Evolutionary conservation across 225 moss, liverwort and hornwort species (phyloP).

Genomic region (Pseudoscleropodium purum): DNA sequence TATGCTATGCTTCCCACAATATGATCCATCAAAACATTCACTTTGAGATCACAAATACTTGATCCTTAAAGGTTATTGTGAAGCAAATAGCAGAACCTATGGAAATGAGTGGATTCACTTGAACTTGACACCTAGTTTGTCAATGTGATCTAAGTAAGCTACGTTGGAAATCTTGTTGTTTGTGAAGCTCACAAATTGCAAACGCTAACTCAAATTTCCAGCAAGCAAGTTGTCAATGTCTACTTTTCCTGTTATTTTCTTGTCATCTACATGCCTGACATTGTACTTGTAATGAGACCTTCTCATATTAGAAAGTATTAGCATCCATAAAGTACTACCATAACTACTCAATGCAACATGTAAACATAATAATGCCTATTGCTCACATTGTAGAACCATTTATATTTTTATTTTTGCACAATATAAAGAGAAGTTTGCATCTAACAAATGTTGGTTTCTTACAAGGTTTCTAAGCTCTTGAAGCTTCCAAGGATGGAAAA

Average conservation of each 20-base stretch:
- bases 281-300: not conserved
- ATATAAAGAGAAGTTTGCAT: not conserved
- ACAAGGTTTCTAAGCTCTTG: conserved; percentile 11
- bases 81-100: not conserved
- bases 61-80: no score
- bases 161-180: conserved; percentile 19
- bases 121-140: conserved; percentile 6
- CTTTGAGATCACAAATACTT: no score
- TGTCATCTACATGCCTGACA: conserved; percentile 21
- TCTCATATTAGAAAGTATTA: not conserved
- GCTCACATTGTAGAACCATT: not conserved
- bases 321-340: not conserved
- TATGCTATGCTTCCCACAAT: no score
- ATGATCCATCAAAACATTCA: no score
- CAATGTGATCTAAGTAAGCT: not conserved
- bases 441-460: not conserved
- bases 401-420: not conserved
- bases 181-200: conserved; percentile 14
- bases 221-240: conserved; percentile 11
- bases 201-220: not conserved
- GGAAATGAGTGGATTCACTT: not conserved
- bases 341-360: not conserved
- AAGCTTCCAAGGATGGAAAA: not conserved
- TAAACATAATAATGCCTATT: not conserved
- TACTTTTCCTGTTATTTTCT: conserved; percentile 10